Evolutionary conservation across 2,329 filamentous ascomycete genomes (phyloP).

Genomic region (Hansfordia pulvinata): DNA sequence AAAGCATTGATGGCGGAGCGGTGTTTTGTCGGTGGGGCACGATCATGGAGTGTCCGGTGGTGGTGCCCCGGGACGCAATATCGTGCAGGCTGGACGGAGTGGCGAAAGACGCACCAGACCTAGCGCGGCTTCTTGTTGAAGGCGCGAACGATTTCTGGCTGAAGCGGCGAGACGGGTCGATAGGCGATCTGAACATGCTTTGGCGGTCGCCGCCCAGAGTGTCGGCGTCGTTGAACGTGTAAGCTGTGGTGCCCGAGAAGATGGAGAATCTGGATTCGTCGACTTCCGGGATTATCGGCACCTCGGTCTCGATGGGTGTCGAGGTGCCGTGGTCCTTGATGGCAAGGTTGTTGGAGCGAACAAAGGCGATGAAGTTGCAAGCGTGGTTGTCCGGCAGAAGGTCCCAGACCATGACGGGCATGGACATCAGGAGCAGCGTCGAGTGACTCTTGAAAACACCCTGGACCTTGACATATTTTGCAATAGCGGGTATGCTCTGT

Average conservation of each 20-base stretch:
- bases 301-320: too few species aligned
- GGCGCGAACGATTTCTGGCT: too few species aligned
- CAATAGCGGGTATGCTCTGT: conserved; percentile 38
- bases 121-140: too few species aligned
- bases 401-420: conserved; percentile 47
- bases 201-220: too few species aligned
- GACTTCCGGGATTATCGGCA: background rate
- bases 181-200: too few species aligned
- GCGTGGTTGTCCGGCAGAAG: conserved; percentile 42
- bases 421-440: conserved; percentile 40
- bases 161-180: too few species aligned
- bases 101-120: too few species aligned
- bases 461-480: conserved; percentile 46
- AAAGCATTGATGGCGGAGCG: conserved; percentile 5
- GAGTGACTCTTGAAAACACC: conserved; percentile 49
- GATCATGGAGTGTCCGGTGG: too few species aligned
- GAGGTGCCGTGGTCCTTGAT: conserved; percentile 13
- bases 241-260: background rate
- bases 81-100: too few species aligned
- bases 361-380: conserved; percentile 44
- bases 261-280: background rate
- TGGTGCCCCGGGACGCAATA: too few species aligned
- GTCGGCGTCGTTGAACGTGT: background rate
- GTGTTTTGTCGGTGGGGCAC: conserved; percentile 6
- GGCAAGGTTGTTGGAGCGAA: conserved; percentile 41